phyloP scores from a whole-genome alignment of 2,329 filamentous ascomycete species.

The Knoxdaviesia capensis region DNA sequence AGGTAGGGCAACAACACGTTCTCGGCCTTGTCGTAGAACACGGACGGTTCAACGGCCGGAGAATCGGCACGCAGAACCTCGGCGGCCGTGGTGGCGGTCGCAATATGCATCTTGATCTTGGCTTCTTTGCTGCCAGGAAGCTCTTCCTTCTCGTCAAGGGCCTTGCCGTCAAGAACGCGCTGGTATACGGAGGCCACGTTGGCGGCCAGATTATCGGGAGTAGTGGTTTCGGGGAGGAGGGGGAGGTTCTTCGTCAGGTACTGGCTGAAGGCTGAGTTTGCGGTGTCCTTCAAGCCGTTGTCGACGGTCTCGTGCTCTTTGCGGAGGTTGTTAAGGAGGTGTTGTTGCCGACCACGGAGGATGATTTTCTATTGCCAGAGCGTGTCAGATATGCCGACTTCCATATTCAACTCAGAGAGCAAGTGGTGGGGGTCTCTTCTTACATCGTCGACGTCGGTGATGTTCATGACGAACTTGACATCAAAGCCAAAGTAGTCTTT shows the following conservation, averaged over 20 bases:
- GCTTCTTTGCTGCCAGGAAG: slow-evolving; percentile 55
- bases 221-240: slow-evolving; percentile 22
- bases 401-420: background rate
- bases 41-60: slow-evolving; percentile 23
- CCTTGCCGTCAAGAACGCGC: slow-evolving; percentile 31
- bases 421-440: background rate
- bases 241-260: slow-evolving; percentile 36
- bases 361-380: slow-evolving; percentile 24
- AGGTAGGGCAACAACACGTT: slow-evolving; percentile 66
- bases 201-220: slow-evolving; percentile 24
- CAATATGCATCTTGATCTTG: slow-evolving; percentile 79
- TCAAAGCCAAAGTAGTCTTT: slow-evolving; percentile 67
- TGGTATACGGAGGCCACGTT: slow-evolving; percentile 32
- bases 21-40: slow-evolving; percentile 33
- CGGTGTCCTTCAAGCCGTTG: slow-evolving; percentile 1
- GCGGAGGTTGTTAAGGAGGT: slow-evolving; percentile 40
- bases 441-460: slow-evolving; percentile 62
- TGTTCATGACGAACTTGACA: slow-evolving; percentile 81
- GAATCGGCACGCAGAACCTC: slow-evolving; percentile 5
- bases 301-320: slow-evolving; percentile 3
- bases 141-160: slow-evolving; percentile 33
- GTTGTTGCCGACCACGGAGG: slow-evolving; percentile 50
- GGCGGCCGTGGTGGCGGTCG: slow-evolving; percentile 33
- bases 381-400: background rate
- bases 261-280: slow-evolving; percentile 25